These are phyloP conservation scores for Boletus sp. DNA, from an alignment of 768 basidiomycete genomes.

Conservation along the genomic window DNA sequence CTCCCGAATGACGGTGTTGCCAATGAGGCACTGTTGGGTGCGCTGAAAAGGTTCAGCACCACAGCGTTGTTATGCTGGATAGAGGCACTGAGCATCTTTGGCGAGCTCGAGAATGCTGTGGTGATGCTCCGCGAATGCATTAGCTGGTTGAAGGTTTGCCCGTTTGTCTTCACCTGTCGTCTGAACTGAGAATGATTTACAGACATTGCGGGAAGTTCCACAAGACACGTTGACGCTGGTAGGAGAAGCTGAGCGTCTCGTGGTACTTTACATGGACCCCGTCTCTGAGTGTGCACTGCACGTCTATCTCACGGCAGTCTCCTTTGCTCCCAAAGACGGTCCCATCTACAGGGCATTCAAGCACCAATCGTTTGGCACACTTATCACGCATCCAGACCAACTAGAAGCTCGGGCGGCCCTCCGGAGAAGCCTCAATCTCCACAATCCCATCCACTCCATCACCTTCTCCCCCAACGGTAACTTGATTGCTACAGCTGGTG, in stretches of 20 bases:
- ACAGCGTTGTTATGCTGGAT: constrained; percentile 15
- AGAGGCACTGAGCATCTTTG: constrained; percentile 14
- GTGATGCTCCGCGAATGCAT: constrained; percentile 12
- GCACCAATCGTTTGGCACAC: constrained; percentile 2
- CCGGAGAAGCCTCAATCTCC: constrained; percentile 1
- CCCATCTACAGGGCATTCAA: constrained; percentile 9
- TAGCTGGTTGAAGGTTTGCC: constrained; percentile 14
- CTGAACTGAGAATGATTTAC: background rate
- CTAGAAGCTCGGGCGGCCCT: background rate
- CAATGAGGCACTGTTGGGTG: constrained; percentile 4
- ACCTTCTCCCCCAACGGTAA: constrained; percentile 12
- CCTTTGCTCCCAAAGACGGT: background rate
- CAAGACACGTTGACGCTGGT: constrained; percentile 6
- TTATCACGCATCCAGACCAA: background rate
- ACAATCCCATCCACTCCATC: constrained; percentile 12
- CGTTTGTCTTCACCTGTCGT: background rate
- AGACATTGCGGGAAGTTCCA: constrained; percentile 10
- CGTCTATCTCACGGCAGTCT: constrained; percentile 13
- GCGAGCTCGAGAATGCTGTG: constrained; percentile 13
- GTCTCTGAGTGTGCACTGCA: constrained; percentile 24
- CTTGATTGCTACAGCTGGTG: constrained; percentile 17
- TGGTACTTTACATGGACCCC: constrained; percentile 19
- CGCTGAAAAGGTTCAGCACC: constrained; percentile 7
- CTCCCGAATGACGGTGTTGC: constrained; percentile 7
- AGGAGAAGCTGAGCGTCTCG: constrained; percentile 18